Percentiles rank a stretch among this genome's conserved stretches.
phyloP scores from a whole-genome alignment of 139 green algal genomes.

The Chlorella sp. region DNA sequence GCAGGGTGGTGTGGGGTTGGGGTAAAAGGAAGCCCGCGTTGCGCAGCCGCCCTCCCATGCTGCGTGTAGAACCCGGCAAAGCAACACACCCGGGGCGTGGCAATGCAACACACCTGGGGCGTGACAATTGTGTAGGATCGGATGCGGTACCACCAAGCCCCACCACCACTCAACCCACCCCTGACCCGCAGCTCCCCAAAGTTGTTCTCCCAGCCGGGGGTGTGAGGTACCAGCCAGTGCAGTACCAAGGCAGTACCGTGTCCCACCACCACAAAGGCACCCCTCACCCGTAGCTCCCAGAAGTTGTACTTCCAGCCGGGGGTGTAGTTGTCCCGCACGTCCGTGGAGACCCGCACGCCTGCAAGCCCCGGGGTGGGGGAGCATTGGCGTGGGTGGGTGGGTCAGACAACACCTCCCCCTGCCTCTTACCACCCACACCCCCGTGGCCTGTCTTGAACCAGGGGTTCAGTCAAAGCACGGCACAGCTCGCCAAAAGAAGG shows the following conservation, averaged over 20 bases:
- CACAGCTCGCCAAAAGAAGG: not conserved
- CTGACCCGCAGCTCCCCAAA: slow-evolving; percentile 93
- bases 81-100: too few relatives aligned
- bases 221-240: slow-evolving; percentile 84
- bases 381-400: not conserved
- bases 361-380: not conserved
- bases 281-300: slow-evolving; percentile 95
- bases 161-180: not conserved
- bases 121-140: too few relatives aligned
- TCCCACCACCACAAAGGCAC: too few relatives aligned
- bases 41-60: too few relatives aligned
- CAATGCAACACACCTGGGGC: too few relatives aligned
- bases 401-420: too few relatives aligned
- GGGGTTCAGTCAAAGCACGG: not conserved
- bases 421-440: too few relatives aligned
- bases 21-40: too few relatives aligned
- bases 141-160: not conserved
- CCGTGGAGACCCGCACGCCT: slow-evolving; percentile 81
- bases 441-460: too few relatives aligned
- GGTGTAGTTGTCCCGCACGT: slow-evolving; percentile 95
- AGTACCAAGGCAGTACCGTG: too few relatives aligned
- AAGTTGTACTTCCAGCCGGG: slow-evolving; percentile 99
- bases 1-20: too few relatives aligned
- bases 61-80: too few relatives aligned
- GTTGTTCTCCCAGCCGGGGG: slow-evolving; percentile 97